Evolutionary conservation across 805 yeast genomes (phyloP).

Genomic region (Pichia rugopelliculosa): DNA sequence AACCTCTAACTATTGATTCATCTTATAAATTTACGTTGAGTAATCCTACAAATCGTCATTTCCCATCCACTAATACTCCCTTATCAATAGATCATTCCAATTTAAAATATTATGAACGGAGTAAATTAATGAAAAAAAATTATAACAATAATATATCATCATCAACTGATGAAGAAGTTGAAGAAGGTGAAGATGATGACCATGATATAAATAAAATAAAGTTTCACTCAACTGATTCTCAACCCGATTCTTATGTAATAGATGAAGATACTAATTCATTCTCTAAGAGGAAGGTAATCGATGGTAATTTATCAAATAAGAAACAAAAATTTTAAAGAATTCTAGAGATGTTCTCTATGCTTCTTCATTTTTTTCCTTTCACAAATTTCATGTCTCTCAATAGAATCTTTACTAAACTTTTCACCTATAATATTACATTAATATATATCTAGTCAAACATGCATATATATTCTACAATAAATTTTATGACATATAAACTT

Average conservation of each 20-base stretch:
- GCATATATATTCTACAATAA: neutral
- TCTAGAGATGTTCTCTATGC: neutral
- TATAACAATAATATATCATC: neutral
- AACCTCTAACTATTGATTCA: slow-evolving; percentile 6
- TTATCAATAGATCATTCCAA: slow-evolving; percentile 11
- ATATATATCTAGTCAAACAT: neutral
- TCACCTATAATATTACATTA: neutral
- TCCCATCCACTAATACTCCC: slow-evolving; percentile 21
- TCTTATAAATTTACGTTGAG: slow-evolving; percentile 14
- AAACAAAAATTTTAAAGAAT: slow-evolving; percentile 7
- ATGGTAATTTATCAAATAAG: slow-evolving; percentile 4
- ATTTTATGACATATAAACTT: neutral
- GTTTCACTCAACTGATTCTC: neutral
- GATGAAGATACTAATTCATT: slow-evolving; percentile 5
- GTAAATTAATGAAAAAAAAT: neutral
- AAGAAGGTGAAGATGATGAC: slow-evolving; percentile 4
- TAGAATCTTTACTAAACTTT: neutral
- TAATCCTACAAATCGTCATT: slow-evolving; percentile 19
- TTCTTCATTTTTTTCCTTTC: neutral
- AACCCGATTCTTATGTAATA: neutral
- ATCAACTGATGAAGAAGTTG: neutral
- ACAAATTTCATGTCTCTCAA: neutral
- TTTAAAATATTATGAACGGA: slow-evolving; percentile 3
- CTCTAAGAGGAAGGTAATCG: slow-evolving; percentile 13
- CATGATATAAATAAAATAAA: slow-evolving; percentile 8